Conservation (phyloP, 2,329 filamentous ascomycete genomes). For the Aspergillus sp. region DNA sequence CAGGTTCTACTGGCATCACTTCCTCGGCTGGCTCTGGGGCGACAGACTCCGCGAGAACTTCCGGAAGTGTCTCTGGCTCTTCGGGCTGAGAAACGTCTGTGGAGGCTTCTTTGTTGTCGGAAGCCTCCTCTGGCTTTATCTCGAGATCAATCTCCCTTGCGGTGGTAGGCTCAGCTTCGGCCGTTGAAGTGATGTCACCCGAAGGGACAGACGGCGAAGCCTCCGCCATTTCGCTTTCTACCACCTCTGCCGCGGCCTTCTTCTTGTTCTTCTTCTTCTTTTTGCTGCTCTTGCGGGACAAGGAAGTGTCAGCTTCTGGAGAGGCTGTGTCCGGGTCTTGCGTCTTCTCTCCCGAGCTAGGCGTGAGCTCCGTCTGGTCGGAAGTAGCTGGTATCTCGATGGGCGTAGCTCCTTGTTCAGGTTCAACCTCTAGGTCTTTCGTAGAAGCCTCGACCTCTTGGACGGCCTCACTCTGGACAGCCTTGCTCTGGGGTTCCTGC, state of each 20-base stretch:
- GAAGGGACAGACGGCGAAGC: conserved; percentile 3
- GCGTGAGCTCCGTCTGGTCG: neutral
- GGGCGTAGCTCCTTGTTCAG: neutral
- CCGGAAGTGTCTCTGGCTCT: too few relatives aligned
- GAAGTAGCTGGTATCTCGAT: neutral
- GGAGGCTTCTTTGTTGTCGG: neutral
- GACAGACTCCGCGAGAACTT: neutral
- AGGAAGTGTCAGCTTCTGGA: neutral
- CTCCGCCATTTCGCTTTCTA: conserved; percentile 7
- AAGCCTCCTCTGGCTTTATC: conserved; percentile 1
- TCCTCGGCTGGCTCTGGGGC: neutral
- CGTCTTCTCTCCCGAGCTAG: neutral
- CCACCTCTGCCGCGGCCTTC: conserved; percentile 10
- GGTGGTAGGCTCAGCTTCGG: conserved; percentile 4
- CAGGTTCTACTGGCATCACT: conserved; percentile 6
- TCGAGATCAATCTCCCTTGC: conserved; percentile 16
- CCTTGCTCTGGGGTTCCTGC: too few relatives aligned
- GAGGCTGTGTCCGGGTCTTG: neutral
- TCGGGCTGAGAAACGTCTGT: neutral
- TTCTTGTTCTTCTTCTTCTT: conserved; percentile 24
- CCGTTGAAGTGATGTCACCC: neutral
- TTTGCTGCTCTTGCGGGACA: conserved; percentile 18
- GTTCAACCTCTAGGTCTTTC: neutral
- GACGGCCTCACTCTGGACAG: neutral
- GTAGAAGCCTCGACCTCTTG: neutral